A percentile compares a stretch with the other conserved stretches of the same genome.
Conservation (phyloP, 106 monocot species). For the Triglochin maritima region DNA sequence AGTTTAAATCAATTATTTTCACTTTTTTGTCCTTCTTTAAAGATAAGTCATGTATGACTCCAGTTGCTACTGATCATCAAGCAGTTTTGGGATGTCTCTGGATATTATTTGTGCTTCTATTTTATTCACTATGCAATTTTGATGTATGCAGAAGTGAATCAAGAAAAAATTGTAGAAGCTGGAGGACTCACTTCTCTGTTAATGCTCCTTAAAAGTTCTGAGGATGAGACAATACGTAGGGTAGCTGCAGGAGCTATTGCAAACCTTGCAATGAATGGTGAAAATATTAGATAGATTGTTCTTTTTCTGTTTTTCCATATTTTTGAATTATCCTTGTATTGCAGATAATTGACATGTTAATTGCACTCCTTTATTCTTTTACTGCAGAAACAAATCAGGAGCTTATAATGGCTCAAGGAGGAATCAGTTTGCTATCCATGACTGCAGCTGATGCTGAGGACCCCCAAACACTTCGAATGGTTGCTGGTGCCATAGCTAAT, state of each 20-base stretch:
- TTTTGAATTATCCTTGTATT: too few species aligned
- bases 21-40: too few species aligned
- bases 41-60: too few species aligned
- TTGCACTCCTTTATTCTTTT: neutral
- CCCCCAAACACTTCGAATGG: conserved; percentile 96
- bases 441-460: conserved; percentile 88
- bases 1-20: too few species aligned
- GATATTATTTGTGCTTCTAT: too few species aligned
- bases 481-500: conserved; percentile 98
- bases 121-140: neutral
- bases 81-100: too few species aligned
- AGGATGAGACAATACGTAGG: conserved; percentile 93
- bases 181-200: conserved; percentile 87
- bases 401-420: conserved; percentile 88
- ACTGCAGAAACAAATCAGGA: conserved; percentile 89
- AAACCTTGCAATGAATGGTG: conserved; percentile 99
- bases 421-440: conserved; percentile 67
- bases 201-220: conserved; percentile 81
- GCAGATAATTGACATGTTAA: too few species aligned
- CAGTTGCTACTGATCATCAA: too few species aligned
- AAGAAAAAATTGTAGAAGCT: conserved; percentile 98
- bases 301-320: too few species aligned
- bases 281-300: too few species aligned
- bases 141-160: conserved; percentile 68
- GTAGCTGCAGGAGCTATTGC: conserved; percentile 98